Conservation (phyloP, 306 rosid species). For the Luffa acutangula region DNA sequence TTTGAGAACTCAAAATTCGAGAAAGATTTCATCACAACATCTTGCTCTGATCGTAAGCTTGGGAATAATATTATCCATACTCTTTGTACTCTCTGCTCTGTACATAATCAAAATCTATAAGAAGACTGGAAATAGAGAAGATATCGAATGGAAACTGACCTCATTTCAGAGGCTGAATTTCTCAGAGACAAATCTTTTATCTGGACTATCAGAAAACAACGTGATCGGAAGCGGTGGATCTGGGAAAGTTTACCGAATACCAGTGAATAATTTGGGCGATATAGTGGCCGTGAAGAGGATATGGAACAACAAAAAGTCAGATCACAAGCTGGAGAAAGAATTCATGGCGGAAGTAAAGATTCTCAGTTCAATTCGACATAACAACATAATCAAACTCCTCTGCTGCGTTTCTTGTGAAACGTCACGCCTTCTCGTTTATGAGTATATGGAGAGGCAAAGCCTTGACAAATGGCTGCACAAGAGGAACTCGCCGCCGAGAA, state of each 20-base stretch:
- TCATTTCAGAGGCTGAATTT: slow-evolving; percentile 58
- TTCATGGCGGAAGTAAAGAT: slow-evolving; percentile 63
- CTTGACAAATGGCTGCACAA: slow-evolving; percentile 58
- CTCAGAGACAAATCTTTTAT: slow-evolving; percentile 38
- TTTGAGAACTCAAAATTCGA: slow-evolving; percentile 7
- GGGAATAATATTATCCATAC: neutral
- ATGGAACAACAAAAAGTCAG: slow-evolving; percentile 36
- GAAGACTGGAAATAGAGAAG: slow-evolving; percentile 22
- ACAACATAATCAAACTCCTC: slow-evolving; percentile 66
- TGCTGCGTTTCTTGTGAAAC: slow-evolving; percentile 48
- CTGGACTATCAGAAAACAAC: slow-evolving; percentile 29
- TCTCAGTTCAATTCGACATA: slow-evolving; percentile 57
- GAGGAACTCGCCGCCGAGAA: slow-evolving; percentile 17
- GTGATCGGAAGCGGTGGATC: slow-evolving; percentile 72
- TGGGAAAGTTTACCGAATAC: slow-evolving; percentile 60
- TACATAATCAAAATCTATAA: slow-evolving; percentile 14
- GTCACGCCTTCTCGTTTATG: slow-evolving; percentile 67
- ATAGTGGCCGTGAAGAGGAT: slow-evolving; percentile 63
- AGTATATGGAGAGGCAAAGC: slow-evolving; percentile 54
- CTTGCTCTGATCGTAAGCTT: slow-evolving; percentile 36
- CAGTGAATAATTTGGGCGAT: slow-evolving; percentile 13
- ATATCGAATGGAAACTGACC: slow-evolving; percentile 49
- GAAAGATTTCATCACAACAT: slow-evolving; percentile 30
- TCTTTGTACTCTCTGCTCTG: slow-evolving; percentile 13
- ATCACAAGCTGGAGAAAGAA: slow-evolving; percentile 51